Percentiles rank a stretch among this genome's conserved stretches.
These are phyloP conservation scores for Acorus calamus DNA, from an alignment of 106 monocot species.

Conservation along the genomic window DNA sequence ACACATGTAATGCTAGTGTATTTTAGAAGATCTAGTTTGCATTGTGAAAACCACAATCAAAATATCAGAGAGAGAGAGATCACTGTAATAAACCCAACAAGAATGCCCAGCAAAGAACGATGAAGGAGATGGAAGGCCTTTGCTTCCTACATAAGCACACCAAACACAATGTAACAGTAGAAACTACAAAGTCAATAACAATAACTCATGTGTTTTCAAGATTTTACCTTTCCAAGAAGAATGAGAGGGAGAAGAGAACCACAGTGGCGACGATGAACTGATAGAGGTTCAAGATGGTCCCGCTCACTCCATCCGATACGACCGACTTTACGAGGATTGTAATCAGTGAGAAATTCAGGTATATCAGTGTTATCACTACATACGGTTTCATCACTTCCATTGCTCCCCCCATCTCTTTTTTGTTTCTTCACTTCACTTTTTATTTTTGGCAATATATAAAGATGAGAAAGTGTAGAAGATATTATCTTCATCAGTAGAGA, in stretches of 20 bases:
- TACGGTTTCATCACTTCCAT: no score
- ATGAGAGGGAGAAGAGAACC: conserved; percentile 6
- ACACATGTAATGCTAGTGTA: background rate
- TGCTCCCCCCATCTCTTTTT: no score
- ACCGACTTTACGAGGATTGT: no score
- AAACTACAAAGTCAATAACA: background rate
- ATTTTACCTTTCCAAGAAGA: background rate
- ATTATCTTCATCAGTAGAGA: no score
- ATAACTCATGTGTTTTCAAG: no score
- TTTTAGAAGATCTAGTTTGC: background rate
- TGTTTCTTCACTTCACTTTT: no score
- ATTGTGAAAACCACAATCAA: no score
- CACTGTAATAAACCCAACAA: conserved; percentile 14
- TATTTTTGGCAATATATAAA: no score
- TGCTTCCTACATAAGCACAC: background rate
- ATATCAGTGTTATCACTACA: no score
- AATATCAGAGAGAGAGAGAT: background rate
- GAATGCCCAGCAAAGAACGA: conserved; percentile 6
- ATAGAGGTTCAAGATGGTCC: conserved; percentile 16
- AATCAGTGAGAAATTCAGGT: no score
- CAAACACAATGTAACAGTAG: background rate
- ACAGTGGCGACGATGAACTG: conserved; percentile 7
- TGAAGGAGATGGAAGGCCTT: conserved; percentile 5
- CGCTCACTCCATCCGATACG: conserved; percentile 1
- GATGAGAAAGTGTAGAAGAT: no score